phyloP scores from a whole-genome alignment of 441 rosid species.

The Isatis lusitanica region DNA sequence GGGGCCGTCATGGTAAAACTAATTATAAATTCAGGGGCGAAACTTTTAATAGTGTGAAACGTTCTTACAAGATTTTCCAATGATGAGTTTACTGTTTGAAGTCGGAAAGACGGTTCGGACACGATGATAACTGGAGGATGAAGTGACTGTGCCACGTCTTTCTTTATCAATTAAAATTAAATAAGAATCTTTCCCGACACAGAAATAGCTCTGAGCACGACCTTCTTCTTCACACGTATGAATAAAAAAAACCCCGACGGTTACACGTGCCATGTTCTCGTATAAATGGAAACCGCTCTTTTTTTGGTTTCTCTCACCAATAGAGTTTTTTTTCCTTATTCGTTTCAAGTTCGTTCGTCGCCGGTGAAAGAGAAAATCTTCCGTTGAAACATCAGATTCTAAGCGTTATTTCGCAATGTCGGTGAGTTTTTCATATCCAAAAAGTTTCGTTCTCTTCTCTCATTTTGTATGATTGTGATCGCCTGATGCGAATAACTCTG shows the following conservation, averaged over 20 bases:
- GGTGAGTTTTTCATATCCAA: background rate
- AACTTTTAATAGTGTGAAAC: background rate
- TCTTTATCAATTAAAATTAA: background rate
- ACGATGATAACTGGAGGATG: background rate
- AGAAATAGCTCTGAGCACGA: conserved; percentile 27
- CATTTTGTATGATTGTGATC: background rate
- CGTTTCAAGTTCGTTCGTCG: conserved; percentile 1
- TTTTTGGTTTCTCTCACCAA: background rate
- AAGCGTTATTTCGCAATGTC: background rate
- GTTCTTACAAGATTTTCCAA: background rate
- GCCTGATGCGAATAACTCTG: no score
- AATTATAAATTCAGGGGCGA: background rate
- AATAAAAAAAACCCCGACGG: background rate
- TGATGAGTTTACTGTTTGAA: background rate
- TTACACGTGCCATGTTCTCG: background rate
- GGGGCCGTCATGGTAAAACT: background rate
- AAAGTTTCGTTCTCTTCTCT: background rate
- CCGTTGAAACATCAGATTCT: background rate
- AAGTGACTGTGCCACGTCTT: conserved; percentile 18
- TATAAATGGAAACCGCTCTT: background rate
- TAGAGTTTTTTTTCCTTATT: background rate
- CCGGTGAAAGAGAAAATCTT: background rate
- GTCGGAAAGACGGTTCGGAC: background rate
- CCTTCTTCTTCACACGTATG: background rate
- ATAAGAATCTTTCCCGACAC: conserved; percentile 15